A percentile compares a stretch with the other conserved stretches of the same genome.
These are phyloP conservation scores for Isabelozyma heimii DNA, from an alignment of 805 yeast species.

Conservation along the genomic window DNA sequence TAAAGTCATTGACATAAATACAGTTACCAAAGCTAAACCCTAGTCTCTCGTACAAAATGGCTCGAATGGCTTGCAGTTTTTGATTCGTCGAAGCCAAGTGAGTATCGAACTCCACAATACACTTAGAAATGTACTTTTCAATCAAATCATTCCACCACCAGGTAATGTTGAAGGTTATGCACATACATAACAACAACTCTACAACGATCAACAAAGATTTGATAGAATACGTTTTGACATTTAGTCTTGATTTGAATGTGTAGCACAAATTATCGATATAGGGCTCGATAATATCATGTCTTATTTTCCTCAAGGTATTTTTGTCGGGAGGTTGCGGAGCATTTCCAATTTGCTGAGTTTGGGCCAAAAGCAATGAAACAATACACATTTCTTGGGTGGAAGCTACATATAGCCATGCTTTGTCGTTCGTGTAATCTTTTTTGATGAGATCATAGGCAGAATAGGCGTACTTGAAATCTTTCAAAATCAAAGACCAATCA, in stretches of 20 bases:
- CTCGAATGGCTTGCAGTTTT: constrained; percentile 45
- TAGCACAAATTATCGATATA: constrained; percentile 70
- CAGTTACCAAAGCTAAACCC: constrained; percentile 50
- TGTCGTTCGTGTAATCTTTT: constrained; percentile 72
- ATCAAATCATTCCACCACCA: constrained; percentile 47
- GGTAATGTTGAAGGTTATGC: constrained; percentile 35
- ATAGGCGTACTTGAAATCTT: constrained; percentile 83
- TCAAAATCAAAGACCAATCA: constrained; percentile 89
- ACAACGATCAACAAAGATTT: constrained; percentile 65
- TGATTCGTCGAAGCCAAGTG: constrained; percentile 36
- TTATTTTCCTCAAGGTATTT: constrained; percentile 44
- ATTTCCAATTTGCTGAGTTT: constrained; percentile 34
- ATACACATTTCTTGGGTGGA: constrained; percentile 89
- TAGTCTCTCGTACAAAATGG: constrained; percentile 40
- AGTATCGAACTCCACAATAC: constrained; percentile 44
- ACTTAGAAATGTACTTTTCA: constrained; percentile 43
- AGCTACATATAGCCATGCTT: constrained; percentile 78
- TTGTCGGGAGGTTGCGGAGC: constrained; percentile 34
- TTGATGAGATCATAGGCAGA: constrained; percentile 78
- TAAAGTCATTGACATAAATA: constrained; percentile 12
- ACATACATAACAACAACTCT: constrained; percentile 62
- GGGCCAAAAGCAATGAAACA: constrained; percentile 63
- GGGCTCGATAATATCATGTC: constrained; percentile 56
- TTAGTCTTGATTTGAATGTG: constrained; percentile 70
- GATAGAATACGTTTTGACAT: constrained; percentile 65